Evolutionary conservation across 2,329 filamentous ascomycete species (phyloP).

Genomic region (Botrytis squamosa): DNA sequence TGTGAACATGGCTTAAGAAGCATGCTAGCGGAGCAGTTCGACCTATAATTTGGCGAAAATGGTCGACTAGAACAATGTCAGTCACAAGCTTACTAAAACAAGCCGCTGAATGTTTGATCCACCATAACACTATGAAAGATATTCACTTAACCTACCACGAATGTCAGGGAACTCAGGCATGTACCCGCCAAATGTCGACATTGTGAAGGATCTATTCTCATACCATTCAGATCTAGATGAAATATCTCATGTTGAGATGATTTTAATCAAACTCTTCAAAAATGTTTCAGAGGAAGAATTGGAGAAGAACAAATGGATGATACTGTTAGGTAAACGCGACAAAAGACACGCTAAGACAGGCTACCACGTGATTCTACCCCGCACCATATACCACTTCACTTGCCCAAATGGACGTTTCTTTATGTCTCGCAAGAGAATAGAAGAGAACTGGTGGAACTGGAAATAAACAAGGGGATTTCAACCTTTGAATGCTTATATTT

Average conservation of each 20-base stretch:
- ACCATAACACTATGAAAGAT: not conserved
- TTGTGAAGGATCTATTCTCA: conserved; percentile 38
- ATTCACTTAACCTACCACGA: conserved; percentile 52
- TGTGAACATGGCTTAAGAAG: conserved; percentile 91
- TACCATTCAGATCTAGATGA: not conserved
- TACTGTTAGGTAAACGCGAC: not conserved
- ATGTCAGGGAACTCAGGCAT: conserved; percentile 78
- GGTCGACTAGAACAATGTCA: conserved; percentile 61
- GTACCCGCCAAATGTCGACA: conserved; percentile 77
- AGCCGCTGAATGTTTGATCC: not conserved
- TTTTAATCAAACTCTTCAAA: not conserved
- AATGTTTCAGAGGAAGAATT: not conserved
- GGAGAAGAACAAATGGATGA: not conserved
- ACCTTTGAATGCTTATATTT: not conserved
- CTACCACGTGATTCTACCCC: not conserved
- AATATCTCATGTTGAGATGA: not conserved
- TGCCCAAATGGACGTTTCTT: not conserved
- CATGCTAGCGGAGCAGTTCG: conserved; percentile 69
- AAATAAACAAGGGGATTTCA: not conserved
- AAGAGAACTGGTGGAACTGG: not conserved
- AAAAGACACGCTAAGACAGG: conserved; percentile 3
- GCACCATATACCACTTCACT: not conserved
- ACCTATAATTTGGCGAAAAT: conserved; percentile 62
- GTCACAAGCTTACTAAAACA: not conserved
- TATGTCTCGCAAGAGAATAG: not conserved